These are phyloP conservation scores for Apostasia ramifera DNA, from an alignment of 106 monocot genomes.

Conservation along the genomic window DNA sequence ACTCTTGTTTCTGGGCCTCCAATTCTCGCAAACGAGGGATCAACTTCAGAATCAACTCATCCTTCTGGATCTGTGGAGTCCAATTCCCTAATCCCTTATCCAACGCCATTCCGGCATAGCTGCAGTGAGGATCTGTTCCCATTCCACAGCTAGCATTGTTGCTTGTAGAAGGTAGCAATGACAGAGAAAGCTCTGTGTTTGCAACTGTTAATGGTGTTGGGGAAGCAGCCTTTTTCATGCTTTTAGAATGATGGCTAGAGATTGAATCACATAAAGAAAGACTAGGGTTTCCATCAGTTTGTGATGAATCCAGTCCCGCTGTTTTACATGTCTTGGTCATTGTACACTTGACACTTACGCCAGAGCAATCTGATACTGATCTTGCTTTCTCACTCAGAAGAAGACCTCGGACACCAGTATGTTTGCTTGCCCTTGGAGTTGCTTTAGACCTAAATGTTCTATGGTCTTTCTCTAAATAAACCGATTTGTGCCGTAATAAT, in stretches of 20 bases:
- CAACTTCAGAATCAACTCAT: constrained; percentile 52
- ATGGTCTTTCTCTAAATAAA: constrained; percentile 63
- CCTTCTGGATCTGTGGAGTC: constrained; percentile 52
- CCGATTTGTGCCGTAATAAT: constrained; percentile 42
- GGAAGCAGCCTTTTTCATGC: constrained; percentile 4
- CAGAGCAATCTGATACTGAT: constrained; percentile 29
- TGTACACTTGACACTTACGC: constrained; percentile 33
- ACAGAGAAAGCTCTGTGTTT: constrained; percentile 68
- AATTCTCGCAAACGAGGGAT: constrained; percentile 41
- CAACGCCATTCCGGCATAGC: constrained; percentile 1
- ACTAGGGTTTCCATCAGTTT: constrained; percentile 12
- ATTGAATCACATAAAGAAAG: constrained; percentile 24
- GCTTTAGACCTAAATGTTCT: constrained; percentile 66
- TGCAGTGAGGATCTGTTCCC: neutral
- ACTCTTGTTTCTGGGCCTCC: constrained; percentile 61
- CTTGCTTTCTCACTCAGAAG: constrained; percentile 54
- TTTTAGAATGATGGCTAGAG: constrained; percentile 10
- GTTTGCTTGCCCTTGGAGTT: constrained; percentile 39
- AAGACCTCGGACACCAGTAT: constrained; percentile 24
- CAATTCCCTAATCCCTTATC: constrained; percentile 24
- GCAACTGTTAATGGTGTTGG: constrained; percentile 17
- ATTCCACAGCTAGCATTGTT: constrained; percentile 6
- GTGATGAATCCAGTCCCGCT: constrained; percentile 8
- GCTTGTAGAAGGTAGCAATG: constrained; percentile 39
- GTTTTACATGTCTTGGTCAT: constrained; percentile 42